Evolutionary conservation across 805 yeast species (phyloP), one percentile per base, ranked within the genome.

Genomic region (Candida tallmaniae): DNA sequence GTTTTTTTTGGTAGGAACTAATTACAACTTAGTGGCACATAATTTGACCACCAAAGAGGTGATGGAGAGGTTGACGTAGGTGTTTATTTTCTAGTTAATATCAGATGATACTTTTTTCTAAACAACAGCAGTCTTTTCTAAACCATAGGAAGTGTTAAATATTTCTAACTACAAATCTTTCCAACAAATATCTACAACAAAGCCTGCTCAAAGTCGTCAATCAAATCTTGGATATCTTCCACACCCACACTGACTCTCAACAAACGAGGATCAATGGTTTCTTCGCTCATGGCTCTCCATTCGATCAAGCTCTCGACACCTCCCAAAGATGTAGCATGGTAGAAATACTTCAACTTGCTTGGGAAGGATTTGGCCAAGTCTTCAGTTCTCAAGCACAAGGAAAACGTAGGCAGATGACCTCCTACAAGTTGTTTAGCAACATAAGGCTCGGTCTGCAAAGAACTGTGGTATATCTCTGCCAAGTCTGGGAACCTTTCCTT

Each of bases 231-330:
- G 3, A 76, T 65, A 46, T 82, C 74, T 55, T 89, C 96, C 30
- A 80, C 70, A 15, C 97, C 97, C 28, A 83, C 68, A 40, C 95
- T 83, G 5, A 89, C 62, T 56, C 97, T 73, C 26, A 89, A 57
- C 30, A 87, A 55, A 1, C 74, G 70, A 15, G 74, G 70, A 14
- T 73, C 65, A 10, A 79, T 81, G 4, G 60, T 44, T 2, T 72
- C 53, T 51, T 87, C 68, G 38, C 52, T 72, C 60, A 89, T 51
- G 0, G 86, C 80, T 52, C 96, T 76, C 95, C 96, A 87, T 58
- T 89, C 97, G 38, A 89, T 77, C 50, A 88, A 64, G 29, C 94
- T 82, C 59, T 90, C 97, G 10, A 83, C 85, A 15, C 97, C 96
- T 25, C 97, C 97, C 18, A 90, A 65, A 2, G 96, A 86, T 19